A percentile compares a stretch with the other conserved stretches of the same genome.
phyloP scores from a whole-genome alignment of 192 early-diverging fungal species.

The Coemansia sp. region DNA sequence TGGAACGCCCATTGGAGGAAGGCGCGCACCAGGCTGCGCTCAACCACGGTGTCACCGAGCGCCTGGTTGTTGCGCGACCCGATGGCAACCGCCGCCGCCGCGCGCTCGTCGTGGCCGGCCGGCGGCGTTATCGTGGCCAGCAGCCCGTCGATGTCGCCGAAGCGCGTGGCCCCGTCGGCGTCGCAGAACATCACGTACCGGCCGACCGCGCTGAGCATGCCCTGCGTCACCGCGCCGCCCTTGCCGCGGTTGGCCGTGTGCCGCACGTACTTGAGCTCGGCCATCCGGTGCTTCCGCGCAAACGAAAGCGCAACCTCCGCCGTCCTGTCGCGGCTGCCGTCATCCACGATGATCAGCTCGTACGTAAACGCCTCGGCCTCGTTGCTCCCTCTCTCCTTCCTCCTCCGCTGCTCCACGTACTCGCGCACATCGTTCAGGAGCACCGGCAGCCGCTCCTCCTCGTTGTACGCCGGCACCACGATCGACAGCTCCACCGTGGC shows the following conservation, averaged over 20 bases:
- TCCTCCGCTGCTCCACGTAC: conserved; percentile 60
- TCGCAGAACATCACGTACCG: conserved; percentile 86
- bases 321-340: conserved; percentile 85
- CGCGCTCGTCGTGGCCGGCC: conserved; percentile 13
- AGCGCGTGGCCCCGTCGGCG: conserved; percentile 93
- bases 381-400: conserved; percentile 15
- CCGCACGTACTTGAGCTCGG: conserved; percentile 72
- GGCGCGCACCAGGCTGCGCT: conserved; percentile 91
- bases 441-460: conserved; percentile 75
- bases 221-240: conserved; percentile 93
- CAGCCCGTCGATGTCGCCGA: conserved; percentile 80
- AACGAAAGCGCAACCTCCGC: conserved; percentile 64
- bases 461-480: conserved; percentile 92
- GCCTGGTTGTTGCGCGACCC: conserved; percentile 95
- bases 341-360: conserved; percentile 92
- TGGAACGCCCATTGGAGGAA: conserved; percentile 96
- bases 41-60: conserved; percentile 41
- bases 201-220: conserved; percentile 78
- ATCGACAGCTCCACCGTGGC: conserved; percentile 66
- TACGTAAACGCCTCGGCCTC: conserved; percentile 56
- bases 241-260: conserved; percentile 88
- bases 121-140: conserved; percentile 35
- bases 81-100: conserved; percentile 65
- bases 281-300: conserved; percentile 58
- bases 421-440: conserved; percentile 82